Evolutionary conservation across 441 rosid species (phyloP).

Genomic region (Pelargonium cotyledonis): DNA sequence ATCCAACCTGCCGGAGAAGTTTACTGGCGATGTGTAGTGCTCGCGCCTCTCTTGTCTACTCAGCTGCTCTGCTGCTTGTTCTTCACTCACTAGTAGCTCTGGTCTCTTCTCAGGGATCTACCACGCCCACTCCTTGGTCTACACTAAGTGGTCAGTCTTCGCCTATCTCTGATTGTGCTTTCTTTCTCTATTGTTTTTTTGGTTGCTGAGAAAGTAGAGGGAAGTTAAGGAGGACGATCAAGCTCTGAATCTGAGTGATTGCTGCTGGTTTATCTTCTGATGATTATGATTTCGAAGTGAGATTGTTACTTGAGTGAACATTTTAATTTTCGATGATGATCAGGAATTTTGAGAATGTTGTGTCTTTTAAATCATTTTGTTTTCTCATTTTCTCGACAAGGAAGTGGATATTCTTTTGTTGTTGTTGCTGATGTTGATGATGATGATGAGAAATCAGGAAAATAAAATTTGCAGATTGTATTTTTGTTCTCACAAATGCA

Average conservation of each 20-base stretch:
- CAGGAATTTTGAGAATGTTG: background rate
- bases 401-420: background rate
- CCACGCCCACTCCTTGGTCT: conserved; percentile 33
- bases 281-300: background rate
- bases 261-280: background rate
- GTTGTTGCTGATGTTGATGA: too few species aligned
- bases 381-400: background rate
- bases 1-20: too few species aligned
- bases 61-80: conserved; percentile 23
- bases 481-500: background rate
- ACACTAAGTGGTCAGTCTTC: conserved; percentile 47
- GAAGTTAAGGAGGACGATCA: background rate
- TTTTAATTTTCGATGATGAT: background rate
- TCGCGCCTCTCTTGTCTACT: conserved; percentile 27
- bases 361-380: background rate
- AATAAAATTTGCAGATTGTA: background rate
- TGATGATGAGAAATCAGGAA: background rate
- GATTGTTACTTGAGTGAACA: background rate
- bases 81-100: conserved; percentile 33
- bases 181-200: background rate
- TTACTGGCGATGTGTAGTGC: conserved; percentile 39
- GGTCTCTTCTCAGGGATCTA: conserved; percentile 64
- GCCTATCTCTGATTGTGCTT: conserved; percentile 2
- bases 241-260: conserved; percentile 6
- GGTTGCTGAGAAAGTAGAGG: conserved; percentile 12